Evolutionary conservation across 2,329 filamentous ascomycete species (phyloP).

Genomic region (Penicillium brasilianum): DNA sequence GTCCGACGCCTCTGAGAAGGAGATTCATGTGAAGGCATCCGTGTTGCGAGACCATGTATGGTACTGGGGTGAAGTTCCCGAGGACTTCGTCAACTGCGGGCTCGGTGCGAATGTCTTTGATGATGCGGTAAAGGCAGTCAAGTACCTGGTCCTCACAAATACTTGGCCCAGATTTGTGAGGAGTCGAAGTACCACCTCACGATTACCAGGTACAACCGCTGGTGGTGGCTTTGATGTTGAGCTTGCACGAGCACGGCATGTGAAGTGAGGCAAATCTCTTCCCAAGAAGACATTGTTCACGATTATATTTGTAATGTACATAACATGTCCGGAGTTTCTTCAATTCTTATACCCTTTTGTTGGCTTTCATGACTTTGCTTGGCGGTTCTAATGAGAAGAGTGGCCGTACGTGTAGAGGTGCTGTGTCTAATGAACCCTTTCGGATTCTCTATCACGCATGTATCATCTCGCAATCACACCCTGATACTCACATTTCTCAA

Average conservation of each 20-base stretch:
- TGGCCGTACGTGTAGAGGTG: background rate
- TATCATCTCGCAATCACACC: background rate
- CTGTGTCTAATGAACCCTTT: background rate
- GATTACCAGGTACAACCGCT: background rate
- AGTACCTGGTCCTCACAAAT: conserved; percentile 1
- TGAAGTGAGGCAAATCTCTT: background rate
- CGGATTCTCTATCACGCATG: background rate
- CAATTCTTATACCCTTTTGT: background rate
- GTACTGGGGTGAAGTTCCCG: conserved; percentile 3
- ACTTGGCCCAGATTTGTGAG: conserved; percentile 1
- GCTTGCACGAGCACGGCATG: background rate
- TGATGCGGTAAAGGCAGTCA: conserved; percentile 1
- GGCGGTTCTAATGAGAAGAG: background rate
- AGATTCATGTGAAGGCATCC: background rate
- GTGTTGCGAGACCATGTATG: background rate
- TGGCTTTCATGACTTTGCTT: background rate
- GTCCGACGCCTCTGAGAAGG: background rate
- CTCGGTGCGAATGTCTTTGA: conserved; percentile 1
- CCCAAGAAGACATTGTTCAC: background rate
- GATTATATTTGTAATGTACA: background rate
- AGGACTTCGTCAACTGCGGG: background rate
- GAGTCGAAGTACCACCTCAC: background rate
- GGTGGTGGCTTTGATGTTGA: background rate
- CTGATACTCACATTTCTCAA: background rate
- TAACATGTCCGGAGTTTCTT: background rate